Evolutionary conservation across 805 yeast species (phyloP).

Genomic region (Myxozyma lipomycoides): DNA sequence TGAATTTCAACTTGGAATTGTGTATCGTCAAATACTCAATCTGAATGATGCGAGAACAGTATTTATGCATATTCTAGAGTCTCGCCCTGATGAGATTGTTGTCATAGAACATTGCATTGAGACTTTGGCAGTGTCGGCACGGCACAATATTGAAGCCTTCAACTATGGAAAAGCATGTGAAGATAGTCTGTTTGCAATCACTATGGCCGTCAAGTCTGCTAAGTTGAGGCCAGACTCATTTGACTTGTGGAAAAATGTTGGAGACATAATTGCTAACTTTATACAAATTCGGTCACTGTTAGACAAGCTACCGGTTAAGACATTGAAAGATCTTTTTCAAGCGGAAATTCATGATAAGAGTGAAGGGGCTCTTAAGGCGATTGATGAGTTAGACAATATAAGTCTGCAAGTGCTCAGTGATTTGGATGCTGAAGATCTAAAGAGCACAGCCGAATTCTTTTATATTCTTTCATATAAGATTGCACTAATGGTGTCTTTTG

Average conservation of each 20-base stretch:
- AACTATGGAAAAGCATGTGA: slow-evolving; percentile 62
- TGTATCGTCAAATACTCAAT: slow-evolving; percentile 60
- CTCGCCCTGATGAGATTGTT: slow-evolving; percentile 48
- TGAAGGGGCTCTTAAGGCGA: slow-evolving; percentile 4
- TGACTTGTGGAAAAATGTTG: slow-evolving; percentile 47
- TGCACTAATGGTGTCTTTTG: slow-evolving; percentile 11
- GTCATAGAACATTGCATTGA: slow-evolving; percentile 54
- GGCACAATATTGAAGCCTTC: slow-evolving; percentile 52
- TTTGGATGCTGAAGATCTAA: neutral
- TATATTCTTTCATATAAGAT: slow-evolving; percentile 21
- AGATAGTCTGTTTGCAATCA: slow-evolving; percentile 47
- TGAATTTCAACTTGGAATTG: slow-evolving; percentile 61
- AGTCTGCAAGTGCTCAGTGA: neutral
- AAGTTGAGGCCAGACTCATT: slow-evolving; percentile 4
- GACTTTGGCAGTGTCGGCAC: slow-evolving; percentile 53
- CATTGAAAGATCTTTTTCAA: slow-evolving; percentile 32
- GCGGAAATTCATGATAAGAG: slow-evolving; percentile 2
- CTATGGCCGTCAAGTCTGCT: slow-evolving; percentile 42
- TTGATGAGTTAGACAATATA: slow-evolving; percentile 27
- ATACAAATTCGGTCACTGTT: slow-evolving; percentile 53
- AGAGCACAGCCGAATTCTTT: slow-evolving; percentile 3
- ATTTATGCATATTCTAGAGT: slow-evolving; percentile 43
- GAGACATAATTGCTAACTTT: slow-evolving; percentile 54
- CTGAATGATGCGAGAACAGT: slow-evolving; percentile 56
- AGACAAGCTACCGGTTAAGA: slow-evolving; percentile 48